Base-by-base conservation (phyloP, 257 asterid species). In the Salvia rosmarinus region DNA sequence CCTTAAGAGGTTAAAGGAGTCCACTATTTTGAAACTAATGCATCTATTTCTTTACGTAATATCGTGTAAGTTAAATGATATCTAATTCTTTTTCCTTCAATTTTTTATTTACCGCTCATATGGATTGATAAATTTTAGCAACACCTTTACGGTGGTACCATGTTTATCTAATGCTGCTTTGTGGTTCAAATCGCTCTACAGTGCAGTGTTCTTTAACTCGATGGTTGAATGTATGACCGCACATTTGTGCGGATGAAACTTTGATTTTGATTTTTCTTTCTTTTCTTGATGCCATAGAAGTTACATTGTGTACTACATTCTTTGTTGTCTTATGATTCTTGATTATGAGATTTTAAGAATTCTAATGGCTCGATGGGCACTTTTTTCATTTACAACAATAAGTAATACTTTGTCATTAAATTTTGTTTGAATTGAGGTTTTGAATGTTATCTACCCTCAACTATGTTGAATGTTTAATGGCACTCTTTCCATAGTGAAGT, bases 131-230 rank as follows among this genome's bases (percentile, higher is more conserved):
- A 19, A 37, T 49, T 16, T 42, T 43, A 42, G 37, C 44, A 43
- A 54, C 10, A 28, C 64, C 77, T 35, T 35, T 13, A 20, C 64
- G 67, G 14, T 78, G 71, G 70, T 65, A 59, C 69, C 35, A 65
- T 17, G 51, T 73, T 57, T 60, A 51, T 69, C 79, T 75, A 64
- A 71, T 81, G 70, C 74, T 76, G 59, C 74, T 77, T 74, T 80
- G 19, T 77, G 67, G 59, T 74, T 55, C 71, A 73, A 68, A 80
- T 75, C 75, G 70, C 63, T 64, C 72, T 79, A 68, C 87, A 78
- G 84, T 79, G 67, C 80, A 52, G 61, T n/a, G 71, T 66, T 75
- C 79, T 54, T 67, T 52, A 76, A 75, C 79, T 76, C 65, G 50
- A 66, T 64, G 68, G 28, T 65, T 51, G 40, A 55, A 34, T 54